Evolutionary conservation across 108 stramenopile species (phyloP).

Genomic region (Nannochloropsis gaditana): DNA sequence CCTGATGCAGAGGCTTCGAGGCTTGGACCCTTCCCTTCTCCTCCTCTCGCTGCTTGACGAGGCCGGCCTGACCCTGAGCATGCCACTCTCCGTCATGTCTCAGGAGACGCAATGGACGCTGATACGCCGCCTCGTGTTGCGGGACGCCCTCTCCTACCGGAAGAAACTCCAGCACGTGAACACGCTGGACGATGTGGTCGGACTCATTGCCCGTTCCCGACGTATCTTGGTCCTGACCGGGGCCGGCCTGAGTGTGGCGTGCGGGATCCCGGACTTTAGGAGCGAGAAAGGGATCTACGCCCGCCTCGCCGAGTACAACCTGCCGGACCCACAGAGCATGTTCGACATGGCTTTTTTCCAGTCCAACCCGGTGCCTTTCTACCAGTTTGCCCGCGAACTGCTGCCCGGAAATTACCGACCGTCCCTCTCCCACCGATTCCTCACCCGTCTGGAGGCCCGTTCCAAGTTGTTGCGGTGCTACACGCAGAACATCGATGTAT

Average conservation of each 20-base stretch:
- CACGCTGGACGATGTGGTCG: constrained; percentile 35
- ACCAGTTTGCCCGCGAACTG: constrained; percentile 47
- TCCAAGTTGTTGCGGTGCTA: constrained; percentile 48
- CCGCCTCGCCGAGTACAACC: constrained; percentile 63
- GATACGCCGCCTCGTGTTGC: background rate
- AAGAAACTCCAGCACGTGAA: constrained; percentile 30
- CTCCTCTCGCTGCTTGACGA: constrained; percentile 12
- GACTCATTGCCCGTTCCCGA: constrained; percentile 26
- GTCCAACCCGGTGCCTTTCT: constrained; percentile 49
- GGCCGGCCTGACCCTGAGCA: background rate
- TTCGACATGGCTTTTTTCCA: constrained; percentile 53
- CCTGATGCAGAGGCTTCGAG: background rate
- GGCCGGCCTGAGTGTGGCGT: constrained; percentile 82
- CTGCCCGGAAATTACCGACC: constrained; percentile 42
- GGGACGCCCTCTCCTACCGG: background rate
- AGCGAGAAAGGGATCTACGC: constrained; percentile 83
- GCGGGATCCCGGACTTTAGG: constrained; percentile 92
- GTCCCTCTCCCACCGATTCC: constrained; percentile 36
- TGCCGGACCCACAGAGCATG: constrained; percentile 48
- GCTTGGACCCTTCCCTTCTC: background rate
- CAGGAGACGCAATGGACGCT: constrained; percentile 13
- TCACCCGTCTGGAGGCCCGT: constrained; percentile 39
- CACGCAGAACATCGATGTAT: constrained; percentile 48
- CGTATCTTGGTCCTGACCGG: constrained; percentile 75
- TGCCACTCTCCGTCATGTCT: background rate